Evolutionary conservation across 2,329 filamentous ascomycete genomes (phyloP), one percentile per base, ranked within the genome.

Genomic region (Knufia petricola): DNA sequence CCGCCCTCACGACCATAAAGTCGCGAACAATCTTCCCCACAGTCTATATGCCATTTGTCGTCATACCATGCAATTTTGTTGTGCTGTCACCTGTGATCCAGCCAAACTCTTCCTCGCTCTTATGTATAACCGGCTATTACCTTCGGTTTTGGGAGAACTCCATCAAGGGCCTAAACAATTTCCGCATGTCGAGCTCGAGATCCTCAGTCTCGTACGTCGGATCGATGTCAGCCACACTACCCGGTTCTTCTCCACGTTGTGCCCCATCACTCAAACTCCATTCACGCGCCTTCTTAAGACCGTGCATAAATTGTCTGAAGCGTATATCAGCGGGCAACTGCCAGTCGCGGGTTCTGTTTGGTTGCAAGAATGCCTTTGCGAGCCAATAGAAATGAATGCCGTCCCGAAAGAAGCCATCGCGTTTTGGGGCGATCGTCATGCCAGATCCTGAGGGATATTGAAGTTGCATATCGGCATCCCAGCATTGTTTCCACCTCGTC

Each of bases 341-440:
- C 60, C 78, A 71, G 55, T 82, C 76, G 24, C 70, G 64, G 10
- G 69, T 61, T 21, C 72, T 68, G 15, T 74, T 76, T 52, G 77
- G 76, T 60, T 79, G 77, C 47, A 86, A 66, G 59, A 85, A 72
- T 58, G 78, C 75, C 52, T 76, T 82, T 13, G 80, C 82, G 36
- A 87, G 71, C 73, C 79, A 87, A 66, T 82, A 87, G 62, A 82
- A 87, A 58, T 85, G 82, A 12, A 85, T 76, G 1, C 76, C 82
- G 57, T 87, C 83, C 43, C 82, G 70, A 47, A 79, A 85, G 63
- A 86, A 86, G 0, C 84, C 83, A 55, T 81, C 75, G 13, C 82
- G 77, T 41, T 73, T 71, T 43, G 75, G 75, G 1, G 31, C 15
- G 20, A 39, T n/a, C 12, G 21, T n/a, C 20, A 17, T 9, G 43